These are phyloP conservation scores for Globisporangium nagaii DNA, from an alignment of 352 stramenopile genomes.

Conservation along the genomic window DNA sequence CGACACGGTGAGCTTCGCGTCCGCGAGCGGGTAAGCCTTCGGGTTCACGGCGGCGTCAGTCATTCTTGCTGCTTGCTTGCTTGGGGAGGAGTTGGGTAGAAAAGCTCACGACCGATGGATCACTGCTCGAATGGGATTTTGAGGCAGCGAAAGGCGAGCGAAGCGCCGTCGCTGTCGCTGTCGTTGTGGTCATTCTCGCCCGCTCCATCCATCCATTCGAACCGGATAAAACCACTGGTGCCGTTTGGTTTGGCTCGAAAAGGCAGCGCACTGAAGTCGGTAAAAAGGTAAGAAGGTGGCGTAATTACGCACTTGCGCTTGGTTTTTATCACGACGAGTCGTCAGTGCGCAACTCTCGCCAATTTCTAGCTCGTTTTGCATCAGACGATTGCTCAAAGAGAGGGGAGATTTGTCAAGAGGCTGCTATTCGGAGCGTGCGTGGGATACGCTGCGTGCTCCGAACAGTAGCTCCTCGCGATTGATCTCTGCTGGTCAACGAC, in stretches of 20 bases:
- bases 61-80: conserved; percentile 37
- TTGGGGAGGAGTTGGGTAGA: conserved; percentile 3
- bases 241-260: too few relatives aligned
- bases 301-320: background rate
- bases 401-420: background rate
- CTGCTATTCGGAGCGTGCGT: conserved; percentile 4
- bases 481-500: too few relatives aligned
- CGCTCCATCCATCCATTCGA: background rate
- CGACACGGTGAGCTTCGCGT: conserved; percentile 97
- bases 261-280: too few relatives aligned
- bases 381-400: background rate
- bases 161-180: background rate
- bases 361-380: too few relatives aligned
- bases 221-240: conserved; percentile 5
- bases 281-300: background rate
- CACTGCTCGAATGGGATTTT: conserved; percentile 61
- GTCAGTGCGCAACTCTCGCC: background rate
- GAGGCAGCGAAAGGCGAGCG: background rate
- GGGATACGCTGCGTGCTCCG: background rate
- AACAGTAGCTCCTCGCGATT: too few relatives aligned
- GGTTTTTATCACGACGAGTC: background rate
- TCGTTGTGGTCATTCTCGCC: background rate
- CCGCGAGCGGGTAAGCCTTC: conserved; percentile 97
- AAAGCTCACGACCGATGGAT: conserved; percentile 89
- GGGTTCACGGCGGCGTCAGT: conserved; percentile 84